phyloP scores from a whole-genome alignment of 805 yeast species.

The Cyberlindnera xishuangbannaensis region DNA sequence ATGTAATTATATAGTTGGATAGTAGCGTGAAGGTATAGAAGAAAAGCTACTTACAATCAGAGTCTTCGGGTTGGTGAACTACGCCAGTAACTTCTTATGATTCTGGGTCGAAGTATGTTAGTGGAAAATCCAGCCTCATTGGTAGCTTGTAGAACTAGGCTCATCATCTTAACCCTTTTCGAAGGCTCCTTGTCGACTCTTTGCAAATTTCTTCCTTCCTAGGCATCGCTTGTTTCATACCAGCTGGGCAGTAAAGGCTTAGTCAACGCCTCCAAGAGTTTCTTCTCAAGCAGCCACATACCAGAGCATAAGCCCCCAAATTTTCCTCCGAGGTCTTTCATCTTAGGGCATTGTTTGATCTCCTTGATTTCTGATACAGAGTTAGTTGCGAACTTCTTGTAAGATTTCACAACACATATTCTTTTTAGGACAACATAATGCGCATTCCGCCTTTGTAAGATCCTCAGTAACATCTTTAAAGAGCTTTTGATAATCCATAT shows the following conservation, averaged over 20 bases:
- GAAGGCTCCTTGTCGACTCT: too few species aligned
- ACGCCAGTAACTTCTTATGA: too few species aligned
- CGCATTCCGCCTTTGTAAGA: conserved; percentile 5
- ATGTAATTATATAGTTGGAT: too few species aligned
- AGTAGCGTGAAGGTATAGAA: too few species aligned
- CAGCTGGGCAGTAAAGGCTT: conserved; percentile 6
- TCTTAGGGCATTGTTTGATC: conserved; percentile 15
- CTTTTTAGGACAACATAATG: background rate
- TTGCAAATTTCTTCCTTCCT: conserved; percentile 3
- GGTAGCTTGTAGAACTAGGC: conserved; percentile 1
- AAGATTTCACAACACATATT: too few species aligned
- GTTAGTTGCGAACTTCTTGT: conserved; percentile 1
- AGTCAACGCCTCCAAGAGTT: conserved; percentile 1
- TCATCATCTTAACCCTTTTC: conserved; percentile 15
- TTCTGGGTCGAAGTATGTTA: too few species aligned
- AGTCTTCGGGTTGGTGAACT: too few species aligned
- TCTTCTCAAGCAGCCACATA: conserved; percentile 3
- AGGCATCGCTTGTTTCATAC: conserved; percentile 7
- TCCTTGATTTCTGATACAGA: conserved; percentile 3
- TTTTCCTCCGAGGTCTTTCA: conserved; percentile 4
- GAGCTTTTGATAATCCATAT: too few species aligned
- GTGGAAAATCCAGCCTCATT: too few species aligned
- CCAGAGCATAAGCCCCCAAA: conserved; percentile 3
- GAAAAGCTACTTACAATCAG: too few species aligned
- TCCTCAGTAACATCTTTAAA: conserved; percentile 1